Percentiles rank a stretch among this genome's conserved stretches.
phyloP scores from a whole-genome alignment of 2,329 filamentous ascomycete genomes.

The Coniochaeta ligniaria region DNA sequence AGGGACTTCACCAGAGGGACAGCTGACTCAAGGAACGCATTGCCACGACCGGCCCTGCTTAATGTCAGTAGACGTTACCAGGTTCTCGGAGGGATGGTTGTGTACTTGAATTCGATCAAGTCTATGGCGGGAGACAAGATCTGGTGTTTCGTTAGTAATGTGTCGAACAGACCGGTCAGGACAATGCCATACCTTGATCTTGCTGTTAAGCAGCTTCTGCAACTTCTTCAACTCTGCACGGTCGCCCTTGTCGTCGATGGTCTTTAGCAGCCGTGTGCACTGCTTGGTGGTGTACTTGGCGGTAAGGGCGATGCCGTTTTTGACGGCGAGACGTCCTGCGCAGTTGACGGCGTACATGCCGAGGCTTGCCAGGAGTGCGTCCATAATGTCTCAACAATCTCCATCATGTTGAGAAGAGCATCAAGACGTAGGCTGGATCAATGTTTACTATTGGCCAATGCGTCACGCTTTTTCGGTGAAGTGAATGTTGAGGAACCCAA shows the following conservation, averaged over 20 bases:
- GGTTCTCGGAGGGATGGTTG: neutral
- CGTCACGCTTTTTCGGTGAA: too few relatives aligned
- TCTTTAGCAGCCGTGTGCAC: slow-evolving; percentile 70
- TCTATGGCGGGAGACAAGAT: slow-evolving; percentile 88
- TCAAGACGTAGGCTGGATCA: neutral
- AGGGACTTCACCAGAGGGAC: slow-evolving; percentile 76
- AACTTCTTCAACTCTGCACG: slow-evolving; percentile 62
- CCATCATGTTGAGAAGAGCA: slow-evolving; percentile 8
- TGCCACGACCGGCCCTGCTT: slow-evolving; percentile 41
- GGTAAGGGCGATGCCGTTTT: slow-evolving; percentile 79
- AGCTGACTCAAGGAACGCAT: slow-evolving; percentile 68
- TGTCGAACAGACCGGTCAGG: slow-evolving; percentile 3
- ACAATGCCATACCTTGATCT: slow-evolving; percentile 59
- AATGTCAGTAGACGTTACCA: slow-evolving; percentile 2
- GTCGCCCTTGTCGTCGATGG: slow-evolving; percentile 63
- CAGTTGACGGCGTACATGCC: slow-evolving; percentile 78
- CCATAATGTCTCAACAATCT: slow-evolving; percentile 49
- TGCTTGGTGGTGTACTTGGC: slow-evolving; percentile 80
- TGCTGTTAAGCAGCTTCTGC: slow-evolving; percentile 70
- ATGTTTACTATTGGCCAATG: too few relatives aligned
- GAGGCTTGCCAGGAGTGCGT: slow-evolving; percentile 49
- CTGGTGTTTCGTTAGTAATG: slow-evolving; percentile 27
- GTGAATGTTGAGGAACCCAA: neutral
- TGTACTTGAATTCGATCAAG: slow-evolving; percentile 81
- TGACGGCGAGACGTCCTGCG: slow-evolving; percentile 52